phyloP scores from a whole-genome alignment of 2,329 filamentous ascomycete genomes.

The Teratosphaeria viscida region DNA sequence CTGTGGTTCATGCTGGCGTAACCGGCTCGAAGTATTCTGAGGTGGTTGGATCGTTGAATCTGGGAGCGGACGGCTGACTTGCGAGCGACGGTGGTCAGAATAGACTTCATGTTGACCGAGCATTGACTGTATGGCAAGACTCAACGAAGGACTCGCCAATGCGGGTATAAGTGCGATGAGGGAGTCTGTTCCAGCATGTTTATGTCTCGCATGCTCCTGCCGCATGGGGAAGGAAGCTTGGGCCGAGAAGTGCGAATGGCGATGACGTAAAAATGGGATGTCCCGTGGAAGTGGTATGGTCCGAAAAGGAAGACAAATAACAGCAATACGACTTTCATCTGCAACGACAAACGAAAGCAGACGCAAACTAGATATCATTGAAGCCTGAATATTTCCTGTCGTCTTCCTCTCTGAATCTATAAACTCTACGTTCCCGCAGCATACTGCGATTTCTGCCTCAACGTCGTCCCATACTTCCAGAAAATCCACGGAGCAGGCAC shows the following conservation, averaged over 20 bases:
- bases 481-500: constrained; percentile 35
- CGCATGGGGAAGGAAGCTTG: not conserved
- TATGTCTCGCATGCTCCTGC: not conserved
- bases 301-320: not conserved
- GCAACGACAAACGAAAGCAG: not conserved
- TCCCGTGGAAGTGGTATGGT: not conserved
- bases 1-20: constrained; percentile 35
- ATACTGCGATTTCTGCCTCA: constrained; percentile 19
- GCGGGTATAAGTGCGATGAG: not conserved
- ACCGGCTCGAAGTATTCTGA: constrained; percentile 21
- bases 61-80: constrained; percentile 15
- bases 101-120: constrained; percentile 7
- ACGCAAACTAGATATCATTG: not conserved
- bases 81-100: constrained; percentile 8
- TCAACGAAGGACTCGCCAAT: not conserved
- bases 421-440: constrained; percentile 10
- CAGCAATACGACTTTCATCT: not conserved
- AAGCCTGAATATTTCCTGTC: not conserved
- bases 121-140: not conserved
- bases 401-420: not conserved
- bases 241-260: not conserved
- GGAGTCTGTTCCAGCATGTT: not conserved
- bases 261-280: not conserved
- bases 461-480: constrained; percentile 27
- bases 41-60: constrained; percentile 19